Base-by-base conservation (phyloP, 2,329 filamentous ascomycete genomes). In the Calonectria fujianensis region DNA sequence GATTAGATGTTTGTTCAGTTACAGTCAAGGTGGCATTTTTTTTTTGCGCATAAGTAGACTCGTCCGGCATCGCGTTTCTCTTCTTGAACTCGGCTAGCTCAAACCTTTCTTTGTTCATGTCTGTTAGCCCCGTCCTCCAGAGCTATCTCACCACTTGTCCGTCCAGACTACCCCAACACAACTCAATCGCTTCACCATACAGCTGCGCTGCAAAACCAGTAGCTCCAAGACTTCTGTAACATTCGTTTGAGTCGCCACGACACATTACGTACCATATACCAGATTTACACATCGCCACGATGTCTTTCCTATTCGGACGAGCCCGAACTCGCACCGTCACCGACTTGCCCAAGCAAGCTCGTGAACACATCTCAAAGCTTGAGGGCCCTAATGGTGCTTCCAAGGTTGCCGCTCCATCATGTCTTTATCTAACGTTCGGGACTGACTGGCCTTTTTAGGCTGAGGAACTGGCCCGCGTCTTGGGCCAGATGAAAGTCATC, bases 401-500 rank as follows among this genome's bases (percentile, higher is more conserved):
- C 75, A 91, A 90, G 86, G 89, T 90, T 72, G 74, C 73, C 39
- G 45, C 35, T 59, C 72, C 68, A 39, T n/a, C 13, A 24, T 68
- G 6, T 32, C 20, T 32, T 61, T 64, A 24, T 41, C 14, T 10
- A 63, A 61, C 27, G 10, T n/a, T 16, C 1, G 20, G 50, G 35
- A 52, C 70, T 73, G 20, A 73, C 72, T 71, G 37, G 70, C 35
- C 45, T 14, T 54, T 14, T 14, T 73, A 98, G 96, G 91, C 93
- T 76, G 96, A 98, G 83, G 96, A 98, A 82, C 90, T 98, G 76
- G 94, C 95, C 64, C 95, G 95, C 83, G 93, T 96, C 79, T 90
- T 99, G 77, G 90, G 91, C 68, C 95, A 98, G 85, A 98, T 98
- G 93, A 98, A 98, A 85, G 88, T 96, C 77, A 92, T 97, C 74